These are phyloP conservation scores for Fragilaria radians DNA, from an alignment of 108 stramenopile species.

Conservation along the genomic window DNA sequence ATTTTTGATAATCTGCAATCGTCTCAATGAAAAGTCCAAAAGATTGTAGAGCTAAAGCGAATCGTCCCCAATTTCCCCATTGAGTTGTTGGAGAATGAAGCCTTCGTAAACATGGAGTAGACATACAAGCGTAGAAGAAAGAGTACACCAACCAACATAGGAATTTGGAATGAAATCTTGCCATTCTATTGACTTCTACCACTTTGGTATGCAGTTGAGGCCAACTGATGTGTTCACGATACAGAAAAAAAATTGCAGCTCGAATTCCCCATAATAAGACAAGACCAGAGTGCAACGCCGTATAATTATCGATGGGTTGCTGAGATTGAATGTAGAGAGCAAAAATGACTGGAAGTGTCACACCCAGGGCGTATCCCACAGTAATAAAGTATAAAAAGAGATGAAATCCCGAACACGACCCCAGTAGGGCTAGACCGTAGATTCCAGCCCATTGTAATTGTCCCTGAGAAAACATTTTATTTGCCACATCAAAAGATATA, in stretches of 20 bases:
- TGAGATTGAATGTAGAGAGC: constrained; percentile 14
- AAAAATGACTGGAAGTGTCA: constrained; percentile 25
- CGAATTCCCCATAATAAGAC: constrained; percentile 46
- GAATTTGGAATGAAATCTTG: constrained; percentile 9
- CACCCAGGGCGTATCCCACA: constrained; percentile 49
- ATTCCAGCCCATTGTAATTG: background rate
- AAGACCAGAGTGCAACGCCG: constrained; percentile 29
- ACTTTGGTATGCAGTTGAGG: constrained; percentile 41
- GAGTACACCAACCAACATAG: constrained; percentile 41
- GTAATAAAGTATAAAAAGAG: constrained; percentile 54
- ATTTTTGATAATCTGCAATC: constrained; percentile 51
- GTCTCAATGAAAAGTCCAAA: constrained; percentile 42
- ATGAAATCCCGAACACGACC: constrained; percentile 51
- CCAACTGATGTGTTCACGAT: constrained; percentile 48
- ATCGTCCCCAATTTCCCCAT: constrained; percentile 29
- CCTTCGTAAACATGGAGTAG: constrained; percentile 30
- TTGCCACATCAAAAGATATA: background rate
- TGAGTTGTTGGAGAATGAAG: constrained; percentile 11
- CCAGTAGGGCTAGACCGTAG: constrained; percentile 26
- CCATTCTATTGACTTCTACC: constrained; percentile 16
- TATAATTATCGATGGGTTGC: constrained; percentile 9
- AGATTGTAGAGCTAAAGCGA: constrained; percentile 27
- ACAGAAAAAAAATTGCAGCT: constrained; percentile 30
- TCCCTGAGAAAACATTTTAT: background rate
- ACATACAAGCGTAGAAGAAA: constrained; percentile 36